phyloP scores from a whole-genome alignment of 331 rosid species.

The Pyrus hybrid region DNA sequence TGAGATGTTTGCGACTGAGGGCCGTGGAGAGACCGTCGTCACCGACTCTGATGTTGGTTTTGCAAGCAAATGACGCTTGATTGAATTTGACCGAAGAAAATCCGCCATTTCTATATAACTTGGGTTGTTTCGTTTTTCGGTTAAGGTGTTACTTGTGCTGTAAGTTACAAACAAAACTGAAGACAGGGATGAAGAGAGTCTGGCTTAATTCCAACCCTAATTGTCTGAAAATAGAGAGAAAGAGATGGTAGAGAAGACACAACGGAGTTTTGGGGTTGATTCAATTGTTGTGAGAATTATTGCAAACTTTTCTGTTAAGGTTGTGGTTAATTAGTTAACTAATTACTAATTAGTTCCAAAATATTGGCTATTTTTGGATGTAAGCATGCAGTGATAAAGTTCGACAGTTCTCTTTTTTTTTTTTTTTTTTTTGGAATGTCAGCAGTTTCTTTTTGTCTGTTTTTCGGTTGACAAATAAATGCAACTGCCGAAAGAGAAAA shows the following conservation, averaged over 20 bases:
- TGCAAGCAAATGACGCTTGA: neutral
- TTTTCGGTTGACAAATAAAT: neutral
- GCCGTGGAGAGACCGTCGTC: slow-evolving; percentile 1
- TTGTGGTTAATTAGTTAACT: neutral
- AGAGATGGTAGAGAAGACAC: slow-evolving; percentile 1
- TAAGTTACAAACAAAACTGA: neutral
- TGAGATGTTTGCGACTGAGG: neutral
- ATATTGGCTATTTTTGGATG: neutral
- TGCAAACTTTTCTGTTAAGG: neutral
- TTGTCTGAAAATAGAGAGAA: neutral
- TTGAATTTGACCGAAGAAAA: neutral
- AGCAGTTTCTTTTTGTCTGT: neutral
- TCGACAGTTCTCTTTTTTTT: neutral
- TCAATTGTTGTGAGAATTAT: neutral
- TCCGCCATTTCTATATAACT: neutral
- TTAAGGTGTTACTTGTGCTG: too few species aligned
- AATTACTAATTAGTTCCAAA: neutral
- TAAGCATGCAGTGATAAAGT: neutral
- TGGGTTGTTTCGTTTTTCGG: neutral
- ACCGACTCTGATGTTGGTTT: neutral
- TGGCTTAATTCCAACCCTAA: neutral
- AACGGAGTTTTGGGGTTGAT: neutral
- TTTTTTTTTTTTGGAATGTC: neutral
- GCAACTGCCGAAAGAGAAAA: too few species aligned
- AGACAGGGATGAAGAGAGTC: neutral